phyloP scores from a whole-genome alignment of 768 basidiomycete genomes.

The Boletus edulis region DNA sequence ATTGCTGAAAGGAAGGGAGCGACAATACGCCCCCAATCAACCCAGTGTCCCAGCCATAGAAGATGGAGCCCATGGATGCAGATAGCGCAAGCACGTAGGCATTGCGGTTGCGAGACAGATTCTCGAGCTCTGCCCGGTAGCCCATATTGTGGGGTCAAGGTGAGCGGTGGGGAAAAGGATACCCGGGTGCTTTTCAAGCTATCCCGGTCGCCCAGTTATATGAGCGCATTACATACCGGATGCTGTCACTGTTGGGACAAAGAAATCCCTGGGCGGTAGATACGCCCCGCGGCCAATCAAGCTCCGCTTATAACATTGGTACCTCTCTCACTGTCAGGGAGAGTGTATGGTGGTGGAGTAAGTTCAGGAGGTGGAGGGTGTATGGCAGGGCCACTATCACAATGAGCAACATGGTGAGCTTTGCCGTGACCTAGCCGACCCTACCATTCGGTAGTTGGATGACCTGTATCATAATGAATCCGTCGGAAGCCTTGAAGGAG shows the following conservation, averaged over 20 bases:
- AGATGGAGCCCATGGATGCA: constrained; percentile 47
- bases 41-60: constrained; percentile 50
- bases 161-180: background rate
- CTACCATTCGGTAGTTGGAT: background rate
- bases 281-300: background rate
- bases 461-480: background rate
- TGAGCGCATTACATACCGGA: background rate
- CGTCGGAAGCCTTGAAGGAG: background rate
- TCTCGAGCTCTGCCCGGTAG: constrained; percentile 22
- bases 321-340: background rate
- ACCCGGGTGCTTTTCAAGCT: background rate
- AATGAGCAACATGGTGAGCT: background rate
- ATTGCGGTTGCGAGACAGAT: constrained; percentile 37
- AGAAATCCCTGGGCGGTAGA: background rate
- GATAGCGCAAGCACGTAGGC: constrained; percentile 45
- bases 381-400: background rate
- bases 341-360: no score
- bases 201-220: background rate
- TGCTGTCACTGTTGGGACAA: background rate
- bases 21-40: constrained; percentile 50
- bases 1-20: constrained; percentile 44
- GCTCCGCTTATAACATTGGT: background rate
- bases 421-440: background rate
- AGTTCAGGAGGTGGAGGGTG: background rate
- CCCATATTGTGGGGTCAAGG: constrained; percentile 18